Percentiles rank a stretch among this genome's conserved stretches.
Evolutionary conservation across 2,329 filamentous ascomycete genomes (phyloP).

Genomic region (Fusarium sp.): DNA sequence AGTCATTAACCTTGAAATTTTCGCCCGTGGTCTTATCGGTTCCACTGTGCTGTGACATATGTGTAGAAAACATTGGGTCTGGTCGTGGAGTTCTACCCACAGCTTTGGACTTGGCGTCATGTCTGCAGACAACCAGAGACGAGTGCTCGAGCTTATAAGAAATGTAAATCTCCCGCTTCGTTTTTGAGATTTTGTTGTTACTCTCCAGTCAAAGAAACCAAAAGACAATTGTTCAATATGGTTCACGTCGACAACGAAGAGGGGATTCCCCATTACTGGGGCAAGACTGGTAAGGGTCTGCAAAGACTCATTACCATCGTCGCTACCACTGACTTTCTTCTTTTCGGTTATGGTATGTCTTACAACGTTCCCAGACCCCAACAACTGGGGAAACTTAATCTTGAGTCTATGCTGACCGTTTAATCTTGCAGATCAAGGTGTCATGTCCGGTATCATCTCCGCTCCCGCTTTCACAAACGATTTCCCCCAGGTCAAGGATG

Average conservation of each 20-base stretch:
- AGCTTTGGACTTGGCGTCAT: slow-evolving; percentile 11
- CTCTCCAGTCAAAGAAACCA: slow-evolving; percentile 5
- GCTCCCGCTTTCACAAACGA: slow-evolving; percentile 60
- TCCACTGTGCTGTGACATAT: slow-evolving; percentile 20
- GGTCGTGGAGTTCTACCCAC: slow-evolving; percentile 4
- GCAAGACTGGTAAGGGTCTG: slow-evolving; percentile 33
- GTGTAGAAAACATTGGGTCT: slow-evolving; percentile 10
- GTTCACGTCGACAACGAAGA: slow-evolving; percentile 35
- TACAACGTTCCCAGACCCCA: background rate
- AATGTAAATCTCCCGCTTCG: slow-evolving; percentile 13
- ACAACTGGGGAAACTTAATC: slow-evolving; percentile 34
- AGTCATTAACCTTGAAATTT: slow-evolving; percentile 20
- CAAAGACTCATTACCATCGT: slow-evolving; percentile 33
- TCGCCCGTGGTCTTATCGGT: slow-evolving; percentile 15
- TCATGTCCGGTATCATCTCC: slow-evolving; percentile 66
- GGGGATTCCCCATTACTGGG: slow-evolving; percentile 35
- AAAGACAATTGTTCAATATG: slow-evolving; percentile 20
- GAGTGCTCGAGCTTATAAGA: slow-evolving; percentile 17
- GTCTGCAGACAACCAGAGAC: background rate
- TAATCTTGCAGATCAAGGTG: slow-evolving; percentile 58
- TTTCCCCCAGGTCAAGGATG: slow-evolving; percentile 55
- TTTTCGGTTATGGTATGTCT: slow-evolving; percentile 32
- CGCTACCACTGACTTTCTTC: slow-evolving; percentile 33
- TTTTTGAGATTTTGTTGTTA: background rate
- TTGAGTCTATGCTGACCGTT: slow-evolving; percentile 1